Base-by-base conservation (phyloP, 2,329 filamentous ascomycete genomes). In the Arachnomyces sp. region DNA sequence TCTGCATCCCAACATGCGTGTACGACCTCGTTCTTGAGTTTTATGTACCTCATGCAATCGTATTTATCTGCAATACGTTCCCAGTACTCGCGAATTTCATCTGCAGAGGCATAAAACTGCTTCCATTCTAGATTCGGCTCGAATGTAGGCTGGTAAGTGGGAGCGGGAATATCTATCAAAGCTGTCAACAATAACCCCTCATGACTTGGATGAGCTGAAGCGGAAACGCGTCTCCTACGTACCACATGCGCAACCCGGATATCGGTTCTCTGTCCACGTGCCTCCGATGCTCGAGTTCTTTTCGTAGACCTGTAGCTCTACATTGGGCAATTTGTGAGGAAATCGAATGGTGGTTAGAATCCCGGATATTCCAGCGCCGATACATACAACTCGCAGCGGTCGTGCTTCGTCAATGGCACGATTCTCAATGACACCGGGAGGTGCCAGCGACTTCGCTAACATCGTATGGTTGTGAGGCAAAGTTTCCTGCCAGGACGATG, bases 81-180 rank as follows among this genome's bases (percentile, higher is more conserved):
- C 52, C 66, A 60, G 45, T 70, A 70, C 13, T 62, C 59, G 7
- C 57, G 55, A 28, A 70, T 68, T 47, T 70, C 67, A 7, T 50
- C 44, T 1, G 63, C 63, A 7, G 50, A 52, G 4, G 65, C 60
- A 42, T 65, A 70, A 31, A 66, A 63, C 5, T 61, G 56, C 1
- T 54, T 57, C 65, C 65, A 69, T 31, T 65, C 54, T 2, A 62
- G 63, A 29, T 68, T 68, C 2, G 64, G 64, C 11, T 64, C 61
- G 43, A 65, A 70, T n/a, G 33, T n/a, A 6, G 28, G 15, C 7
- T 29, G 15, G 20, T 38, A 38, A 16, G 12, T 38, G 20, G 31
- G 36, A 20, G 28, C 13, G 12, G 31, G 20, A 5, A 25, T 25
- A 9, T 25, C 20, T 25, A 25, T 25, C 20, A 25, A 25, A 25